A percentile compares a stretch with the other conserved stretches of the same genome.
Evolutionary conservation across 441 rosid species (phyloP).

Genomic region (Populus hybrid): DNA sequence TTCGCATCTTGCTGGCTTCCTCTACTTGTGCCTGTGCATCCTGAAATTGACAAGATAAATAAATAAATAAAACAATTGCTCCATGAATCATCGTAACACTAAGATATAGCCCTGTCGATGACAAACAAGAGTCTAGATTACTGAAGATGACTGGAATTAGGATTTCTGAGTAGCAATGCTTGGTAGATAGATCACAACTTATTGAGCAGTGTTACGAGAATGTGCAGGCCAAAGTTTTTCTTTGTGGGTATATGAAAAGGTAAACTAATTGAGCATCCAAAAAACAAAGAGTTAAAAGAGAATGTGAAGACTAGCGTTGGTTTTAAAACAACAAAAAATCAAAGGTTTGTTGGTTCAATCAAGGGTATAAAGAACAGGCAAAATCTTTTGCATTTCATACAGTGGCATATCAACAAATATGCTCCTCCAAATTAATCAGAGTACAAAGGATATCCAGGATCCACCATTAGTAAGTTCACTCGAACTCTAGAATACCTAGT

Average conservation of each 20-base stretch:
- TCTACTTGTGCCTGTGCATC: slow-evolving; percentile 73
- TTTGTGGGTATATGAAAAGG: neutral
- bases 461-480: neutral
- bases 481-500: neutral
- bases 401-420: neutral
- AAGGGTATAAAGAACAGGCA: neutral
- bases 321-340: neutral
- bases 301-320: neutral
- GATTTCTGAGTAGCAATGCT: neutral
- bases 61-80: neutral
- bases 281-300: neutral
- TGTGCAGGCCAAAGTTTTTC: neutral
- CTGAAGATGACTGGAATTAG: neutral
- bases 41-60: slow-evolving; percentile 27
- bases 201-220: neutral
- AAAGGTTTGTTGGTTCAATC: neutral
- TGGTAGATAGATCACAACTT: neutral
- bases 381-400: neutral
- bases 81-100: neutral
- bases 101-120: neutral
- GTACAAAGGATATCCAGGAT: neutral
- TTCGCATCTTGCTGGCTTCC: slow-evolving; percentile 56
- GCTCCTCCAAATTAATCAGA: neutral
- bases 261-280: neutral
- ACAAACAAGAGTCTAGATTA: neutral